phyloP scores from a whole-genome alignment of 2,329 filamentous ascomycete genomes.

The Alternaria consortialis region DNA sequence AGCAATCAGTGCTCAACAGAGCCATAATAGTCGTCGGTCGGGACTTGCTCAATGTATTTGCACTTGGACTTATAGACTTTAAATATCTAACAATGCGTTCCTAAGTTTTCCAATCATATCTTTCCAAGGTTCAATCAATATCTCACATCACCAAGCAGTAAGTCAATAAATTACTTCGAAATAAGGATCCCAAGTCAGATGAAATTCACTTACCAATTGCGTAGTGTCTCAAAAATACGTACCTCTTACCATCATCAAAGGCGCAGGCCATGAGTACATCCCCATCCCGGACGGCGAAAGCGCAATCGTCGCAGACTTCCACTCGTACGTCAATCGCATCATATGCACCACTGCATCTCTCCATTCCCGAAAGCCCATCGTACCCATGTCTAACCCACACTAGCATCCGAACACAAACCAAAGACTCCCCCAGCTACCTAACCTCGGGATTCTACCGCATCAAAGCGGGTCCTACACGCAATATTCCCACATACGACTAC shows the following conservation, averaged over 20 bases:
- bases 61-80: not conserved
- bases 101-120: not conserved
- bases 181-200: not conserved
- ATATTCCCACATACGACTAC: slow-evolving; percentile 33
- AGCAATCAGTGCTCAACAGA: slow-evolving; percentile 14
- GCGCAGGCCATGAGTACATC: slow-evolving; percentile 36
- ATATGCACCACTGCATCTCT: too few species aligned
- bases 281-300: slow-evolving; percentile 35
- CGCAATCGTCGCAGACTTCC: slow-evolving; percentile 39
- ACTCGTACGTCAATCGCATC: slow-evolving; percentile 23
- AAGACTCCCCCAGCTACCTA: slow-evolving; percentile 30
- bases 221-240: slow-evolving; percentile 29
- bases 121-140: not conserved
- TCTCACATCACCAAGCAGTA: not conserved
- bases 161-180: not conserved
- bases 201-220: not conserved
- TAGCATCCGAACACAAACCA: slow-evolving; percentile 33
- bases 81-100: not conserved
- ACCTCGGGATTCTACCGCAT: slow-evolving; percentile 41
- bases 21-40: slow-evolving; percentile 3
- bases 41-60: not conserved
- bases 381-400: not conserved
- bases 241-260: slow-evolving; percentile 39
- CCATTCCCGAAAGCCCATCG: too few species aligned
- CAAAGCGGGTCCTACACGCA: slow-evolving; percentile 29